Evolutionary conservation across 768 basidiomycete genomes (phyloP).

Genomic region (Psilocybe sp.): DNA sequence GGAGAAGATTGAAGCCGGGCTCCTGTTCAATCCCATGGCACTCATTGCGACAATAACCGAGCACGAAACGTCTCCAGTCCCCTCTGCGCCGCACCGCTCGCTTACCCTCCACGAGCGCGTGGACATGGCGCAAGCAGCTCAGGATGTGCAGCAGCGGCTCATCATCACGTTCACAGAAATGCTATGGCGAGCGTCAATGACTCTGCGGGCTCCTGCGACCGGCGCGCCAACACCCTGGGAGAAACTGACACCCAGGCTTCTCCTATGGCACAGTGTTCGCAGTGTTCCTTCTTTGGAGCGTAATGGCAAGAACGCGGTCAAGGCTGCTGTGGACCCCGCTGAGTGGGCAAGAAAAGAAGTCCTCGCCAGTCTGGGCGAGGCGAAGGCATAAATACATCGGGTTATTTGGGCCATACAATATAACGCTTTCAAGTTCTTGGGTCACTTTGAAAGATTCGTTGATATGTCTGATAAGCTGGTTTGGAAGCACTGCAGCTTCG

Average conservation of each 20-base stretch:
- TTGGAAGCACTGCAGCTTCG: too few relatives aligned
- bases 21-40: slow-evolving; percentile 5
- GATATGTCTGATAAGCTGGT: too few relatives aligned
- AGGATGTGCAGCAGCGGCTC: slow-evolving; percentile 23
- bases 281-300: background rate
- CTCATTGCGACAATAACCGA: background rate
- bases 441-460: too few relatives aligned
- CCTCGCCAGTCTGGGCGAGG: background rate
- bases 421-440: too few relatives aligned
- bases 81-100: slow-evolving; percentile 31
- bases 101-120: slow-evolving; percentile 24
- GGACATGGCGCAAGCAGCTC: slow-evolving; percentile 16
- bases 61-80: slow-evolving; percentile 32
- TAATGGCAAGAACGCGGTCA: background rate
- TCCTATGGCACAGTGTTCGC: slow-evolving; percentile 45
- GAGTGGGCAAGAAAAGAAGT: slow-evolving; percentile 5
- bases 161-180: slow-evolving; percentile 44
- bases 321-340: background rate
- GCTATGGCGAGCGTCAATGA: slow-evolving; percentile 57
- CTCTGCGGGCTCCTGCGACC: slow-evolving; percentile 22
- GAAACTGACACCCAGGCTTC: slow-evolving; percentile 46
- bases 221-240: slow-evolving; percentile 38
- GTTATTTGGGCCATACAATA: too few relatives aligned
- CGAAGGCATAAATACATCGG: background rate
- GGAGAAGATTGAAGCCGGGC: slow-evolving; percentile 23